Evolutionary conservation across 495 filamentous ascomycete genomes (phyloP), one percentile per base, ranked within the genome.

Genomic region (Amniculicola lignicola): DNA sequence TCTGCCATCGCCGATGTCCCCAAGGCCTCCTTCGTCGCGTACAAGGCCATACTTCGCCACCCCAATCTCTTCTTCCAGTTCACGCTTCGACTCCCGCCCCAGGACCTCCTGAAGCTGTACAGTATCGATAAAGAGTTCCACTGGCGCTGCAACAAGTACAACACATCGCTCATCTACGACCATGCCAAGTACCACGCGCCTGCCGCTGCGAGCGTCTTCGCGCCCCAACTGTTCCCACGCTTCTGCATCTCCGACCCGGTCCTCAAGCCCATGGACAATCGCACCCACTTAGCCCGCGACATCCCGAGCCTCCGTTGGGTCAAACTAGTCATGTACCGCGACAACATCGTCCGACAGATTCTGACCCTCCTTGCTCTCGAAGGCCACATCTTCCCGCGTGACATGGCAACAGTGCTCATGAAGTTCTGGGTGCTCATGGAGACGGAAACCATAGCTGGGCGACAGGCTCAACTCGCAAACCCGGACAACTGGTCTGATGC

Each of bases 371-470:
- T 90, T 22, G 74, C 72, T 1, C 53, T 72, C 2, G 61, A 73
- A 16, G 79, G 83, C 6, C 76, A 78, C 28, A 66, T 73, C n/a
- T 58, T 84, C 10, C 83, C 82, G 9, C 14, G 31, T 1, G 58
- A 9, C 0, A 39, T 74, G 18, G 50, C 67, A 16, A 19, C 66
- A 2, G 69, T 74, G 15, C 63, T 88, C 33, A 75, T 76, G 57
- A 84, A 85, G 67, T 62, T 85, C 19, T 88, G 85, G 86, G 76
- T 86, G 24, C 53, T 82, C 21, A 81, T 88, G 73, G 85, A 88
- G 56, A 62, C 80, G 3, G 61, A 74, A 1, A 79, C 79, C 16
- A 82, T 72, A 44, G 31, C 45, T 2, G 69, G 65, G 2, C 79
- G 86, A 12, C 37, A 71, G 5, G 68, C 63, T n/a, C 67, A 81